Percentiles rank a stretch among this genome's conserved stretches.
These are phyloP conservation scores for Cutaneotrichosporon mucoides DNA, from an alignment of 1,284 basidiomycete species.

Conservation along the genomic window DNA sequence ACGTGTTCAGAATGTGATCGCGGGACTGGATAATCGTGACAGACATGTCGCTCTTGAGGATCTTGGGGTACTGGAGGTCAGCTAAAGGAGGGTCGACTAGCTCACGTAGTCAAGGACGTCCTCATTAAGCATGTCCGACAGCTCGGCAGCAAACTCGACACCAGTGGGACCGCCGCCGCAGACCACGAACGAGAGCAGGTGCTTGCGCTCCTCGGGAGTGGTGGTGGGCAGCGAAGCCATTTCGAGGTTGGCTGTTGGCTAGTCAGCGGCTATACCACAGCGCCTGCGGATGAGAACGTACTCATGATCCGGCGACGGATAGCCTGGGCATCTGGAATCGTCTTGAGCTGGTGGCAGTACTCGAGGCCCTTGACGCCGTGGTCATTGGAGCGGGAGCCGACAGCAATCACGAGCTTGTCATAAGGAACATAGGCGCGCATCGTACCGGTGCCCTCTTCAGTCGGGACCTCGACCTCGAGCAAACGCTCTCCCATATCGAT, in stretches of 20 bases:
- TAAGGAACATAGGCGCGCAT: conserved; percentile 74
- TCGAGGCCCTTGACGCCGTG: conserved; percentile 90
- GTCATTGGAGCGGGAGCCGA: conserved; percentile 81
- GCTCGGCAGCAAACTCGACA: conserved; percentile 78
- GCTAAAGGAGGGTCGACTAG: background rate
- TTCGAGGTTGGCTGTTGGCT: conserved; percentile 80
- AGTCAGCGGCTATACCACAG: conserved; percentile 2
- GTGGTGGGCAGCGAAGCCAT: conserved; percentile 85
- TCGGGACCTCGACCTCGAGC: conserved; percentile 70
- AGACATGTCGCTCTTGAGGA: conserved; percentile 79
- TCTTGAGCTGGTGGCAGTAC: conserved; percentile 94
- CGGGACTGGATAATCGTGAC: conserved; percentile 92
- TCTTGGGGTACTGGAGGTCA: conserved; percentile 72
- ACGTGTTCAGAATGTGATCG: conserved; percentile 83
- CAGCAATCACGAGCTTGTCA: conserved; percentile 90
- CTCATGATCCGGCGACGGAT: conserved; percentile 85
- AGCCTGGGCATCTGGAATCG: conserved; percentile 79
- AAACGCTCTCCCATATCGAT: conserved; percentile 78
- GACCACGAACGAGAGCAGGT: conserved; percentile 90
- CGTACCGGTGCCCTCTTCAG: conserved; percentile 52
- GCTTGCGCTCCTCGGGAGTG: conserved; percentile 76
- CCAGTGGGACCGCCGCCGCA: conserved; percentile 98
- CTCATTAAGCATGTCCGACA: conserved; percentile 74
- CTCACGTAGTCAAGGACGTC: conserved; percentile 60
- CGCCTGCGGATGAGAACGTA: conserved; percentile 42